phyloP scores from a whole-genome alignment of 345 rosid species.

The Camelina sativa region DNA sequence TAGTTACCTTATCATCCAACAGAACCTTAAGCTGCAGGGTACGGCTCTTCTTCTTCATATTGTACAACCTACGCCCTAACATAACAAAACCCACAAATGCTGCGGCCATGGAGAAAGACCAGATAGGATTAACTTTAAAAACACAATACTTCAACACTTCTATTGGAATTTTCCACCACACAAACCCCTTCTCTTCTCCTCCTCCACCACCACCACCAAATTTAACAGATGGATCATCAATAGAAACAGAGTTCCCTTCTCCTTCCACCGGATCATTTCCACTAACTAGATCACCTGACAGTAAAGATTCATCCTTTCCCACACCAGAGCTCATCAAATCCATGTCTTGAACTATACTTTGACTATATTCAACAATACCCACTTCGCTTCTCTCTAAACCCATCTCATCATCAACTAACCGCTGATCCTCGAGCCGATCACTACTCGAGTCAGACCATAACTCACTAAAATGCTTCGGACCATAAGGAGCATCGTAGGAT shows the following conservation, averaged over 20 bases:
- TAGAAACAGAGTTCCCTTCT: conserved; percentile 32
- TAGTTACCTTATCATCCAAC: conserved; percentile 84
- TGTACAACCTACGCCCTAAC: conserved; percentile 77
- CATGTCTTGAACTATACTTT: conserved; percentile 45
- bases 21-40: conserved; percentile 82
- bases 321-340: conserved; percentile 42
- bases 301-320: conserved; percentile 27
- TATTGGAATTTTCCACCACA: conserved; percentile 93
- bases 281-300: conserved; percentile 6
- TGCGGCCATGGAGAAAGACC: conserved; percentile 93
- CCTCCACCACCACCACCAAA: conserved; percentile 39
- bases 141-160: conserved; percentile 79
- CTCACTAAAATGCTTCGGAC: conserved; percentile 56
- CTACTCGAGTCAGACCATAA: conserved; percentile 91
- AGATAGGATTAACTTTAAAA: conserved; percentile 74
- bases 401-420: conserved; percentile 51
- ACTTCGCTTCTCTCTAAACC: conserved; percentile 37
- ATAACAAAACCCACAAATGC: conserved; percentile 83
- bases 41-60: conserved; percentile 76
- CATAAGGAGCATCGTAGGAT: conserved; percentile 53
- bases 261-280: conserved; percentile 2
- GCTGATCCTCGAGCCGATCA: conserved; percentile 71
- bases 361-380: conserved; percentile 37
- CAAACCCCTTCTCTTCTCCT: conserved; percentile 49
- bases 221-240: conserved; percentile 36